Percentiles rank a stretch among this genome's conserved stretches.
These are phyloP conservation scores for Dichotomopilus funicola DNA, from an alignment of 2,329 filamentous ascomycete species.

Conservation along the genomic window DNA sequence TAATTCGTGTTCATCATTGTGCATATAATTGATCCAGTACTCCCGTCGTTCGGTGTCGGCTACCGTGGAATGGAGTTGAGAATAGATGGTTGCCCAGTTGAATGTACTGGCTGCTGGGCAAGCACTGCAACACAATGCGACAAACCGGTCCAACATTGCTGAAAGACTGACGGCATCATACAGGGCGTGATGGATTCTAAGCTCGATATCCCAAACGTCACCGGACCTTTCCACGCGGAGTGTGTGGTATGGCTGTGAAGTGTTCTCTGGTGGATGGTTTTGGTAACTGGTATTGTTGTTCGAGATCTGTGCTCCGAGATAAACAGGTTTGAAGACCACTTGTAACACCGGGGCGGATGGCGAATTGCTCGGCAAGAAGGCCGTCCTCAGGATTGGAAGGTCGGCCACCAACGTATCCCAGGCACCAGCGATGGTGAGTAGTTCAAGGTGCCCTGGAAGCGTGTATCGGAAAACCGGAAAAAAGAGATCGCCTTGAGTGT, in stretches of 20 bases:
- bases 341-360: slow-evolving; percentile 55
- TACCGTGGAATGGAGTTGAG: slow-evolving; percentile 3
- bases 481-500: slow-evolving; percentile 60
- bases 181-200: slow-evolving; percentile 75
- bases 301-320: slow-evolving; percentile 12
- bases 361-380: slow-evolving; percentile 48
- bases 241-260: slow-evolving; percentile 20
- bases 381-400: slow-evolving; percentile 62
- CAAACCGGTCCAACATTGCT: slow-evolving; percentile 45
- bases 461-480: slow-evolving; percentile 65
- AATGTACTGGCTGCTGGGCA: neutral
- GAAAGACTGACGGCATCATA: slow-evolving; percentile 82
- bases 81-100: slow-evolving; percentile 9
- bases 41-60: slow-evolving; percentile 12
- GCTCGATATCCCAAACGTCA: slow-evolving; percentile 33
- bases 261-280: neutral
- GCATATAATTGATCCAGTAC: slow-evolving; percentile 41
- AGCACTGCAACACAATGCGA: slow-evolving; percentile 17
- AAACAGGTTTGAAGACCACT: slow-evolving; percentile 40
- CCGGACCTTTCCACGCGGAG: slow-evolving; percentile 19
- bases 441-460: slow-evolving; percentile 35
- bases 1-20: too few relatives aligned
- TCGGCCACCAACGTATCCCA: slow-evolving; percentile 55
- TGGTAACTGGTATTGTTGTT: neutral
- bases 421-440: slow-evolving; percentile 42